Percentiles rank a stretch among this genome's conserved stretches.
Evolutionary conservation across 352 stramenopile genomes (phyloP).

Genomic region (Sclerospora graminicola): DNA sequence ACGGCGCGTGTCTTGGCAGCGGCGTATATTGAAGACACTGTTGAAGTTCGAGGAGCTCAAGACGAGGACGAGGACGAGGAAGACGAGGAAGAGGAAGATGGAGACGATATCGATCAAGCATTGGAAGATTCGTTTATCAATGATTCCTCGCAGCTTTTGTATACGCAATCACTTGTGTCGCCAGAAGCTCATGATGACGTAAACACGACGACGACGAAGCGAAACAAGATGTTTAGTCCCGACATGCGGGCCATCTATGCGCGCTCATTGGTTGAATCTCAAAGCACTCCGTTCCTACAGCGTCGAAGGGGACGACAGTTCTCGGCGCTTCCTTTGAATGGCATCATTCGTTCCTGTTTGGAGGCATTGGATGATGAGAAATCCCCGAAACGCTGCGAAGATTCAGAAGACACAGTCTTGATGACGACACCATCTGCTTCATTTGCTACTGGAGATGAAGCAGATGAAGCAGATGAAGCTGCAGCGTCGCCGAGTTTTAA

Average conservation of each 20-base stretch:
- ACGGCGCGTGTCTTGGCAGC: slow-evolving; percentile 21
- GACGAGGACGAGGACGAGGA: slow-evolving; percentile 52
- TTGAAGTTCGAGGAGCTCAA: slow-evolving; percentile 42
- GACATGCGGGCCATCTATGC: slow-evolving; percentile 78
- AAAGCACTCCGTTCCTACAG: slow-evolving; percentile 19
- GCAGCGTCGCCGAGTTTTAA: slow-evolving; percentile 21
- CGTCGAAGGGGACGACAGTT: slow-evolving; percentile 28
- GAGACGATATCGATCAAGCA: slow-evolving; percentile 37
- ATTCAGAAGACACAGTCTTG: background rate
- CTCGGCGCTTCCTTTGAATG: slow-evolving; percentile 31
- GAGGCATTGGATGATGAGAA: slow-evolving; percentile 27
- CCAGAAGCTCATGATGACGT: slow-evolving; percentile 8
- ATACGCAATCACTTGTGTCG: slow-evolving; percentile 37
- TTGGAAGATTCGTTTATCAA: slow-evolving; percentile 73
- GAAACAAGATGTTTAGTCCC: slow-evolving; percentile 22
- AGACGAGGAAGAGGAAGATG: slow-evolving; percentile 59
- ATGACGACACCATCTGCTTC: background rate
- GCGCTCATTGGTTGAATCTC: slow-evolving; percentile 53
- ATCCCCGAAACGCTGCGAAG: too few relatives aligned
- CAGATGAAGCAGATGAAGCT: slow-evolving; percentile 6
- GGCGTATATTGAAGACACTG: slow-evolving; percentile 63
- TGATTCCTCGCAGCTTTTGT: slow-evolving; percentile 73
- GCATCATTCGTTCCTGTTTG: slow-evolving; percentile 58
- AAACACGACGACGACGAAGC: slow-evolving; percentile 14
- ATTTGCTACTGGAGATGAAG: slow-evolving; percentile 6